phyloP scores from a whole-genome alignment of 2,329 filamentous ascomycete species.

The Ophiostoma sp. region DNA sequence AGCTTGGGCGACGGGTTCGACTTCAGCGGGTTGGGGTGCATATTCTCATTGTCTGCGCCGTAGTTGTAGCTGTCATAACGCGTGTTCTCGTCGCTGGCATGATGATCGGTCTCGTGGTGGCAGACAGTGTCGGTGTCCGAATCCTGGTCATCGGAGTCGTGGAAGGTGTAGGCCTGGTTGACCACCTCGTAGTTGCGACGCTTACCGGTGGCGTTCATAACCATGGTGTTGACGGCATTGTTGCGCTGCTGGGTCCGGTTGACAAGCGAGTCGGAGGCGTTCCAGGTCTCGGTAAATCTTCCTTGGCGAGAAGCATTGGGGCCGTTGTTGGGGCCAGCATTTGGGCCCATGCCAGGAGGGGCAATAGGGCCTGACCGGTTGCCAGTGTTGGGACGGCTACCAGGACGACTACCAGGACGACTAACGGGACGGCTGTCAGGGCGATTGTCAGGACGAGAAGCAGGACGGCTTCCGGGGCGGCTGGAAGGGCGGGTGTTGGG shows the following conservation, averaged over 20 bases:
- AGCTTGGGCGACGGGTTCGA: slow-evolving; percentile 41
- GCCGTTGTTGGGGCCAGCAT: slow-evolving; percentile 24
- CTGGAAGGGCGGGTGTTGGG: slow-evolving; percentile 22
- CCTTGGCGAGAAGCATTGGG: slow-evolving; percentile 37
- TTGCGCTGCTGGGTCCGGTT: slow-evolving; percentile 51
- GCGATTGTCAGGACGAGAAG: slow-evolving; percentile 22
- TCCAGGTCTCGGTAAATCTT: slow-evolving; percentile 53
- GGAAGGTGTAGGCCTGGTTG: slow-evolving; percentile 41
- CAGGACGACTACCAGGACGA: slow-evolving; percentile 12
- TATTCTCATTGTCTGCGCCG: slow-evolving; percentile 31
- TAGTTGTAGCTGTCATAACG: slow-evolving; percentile 27
- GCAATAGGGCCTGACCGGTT: not conserved
- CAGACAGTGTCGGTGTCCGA: slow-evolving; percentile 38
- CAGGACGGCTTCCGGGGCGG: slow-evolving; percentile 13
- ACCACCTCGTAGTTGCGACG: slow-evolving; percentile 45
- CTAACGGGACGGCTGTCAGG: slow-evolving; percentile 14
- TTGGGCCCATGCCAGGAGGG: not conserved
- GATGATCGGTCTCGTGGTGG: slow-evolving; percentile 26
- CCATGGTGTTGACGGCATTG: slow-evolving; percentile 37
- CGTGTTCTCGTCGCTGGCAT: slow-evolving; percentile 32
- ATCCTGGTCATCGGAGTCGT: slow-evolving; percentile 28
- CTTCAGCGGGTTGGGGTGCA: slow-evolving; percentile 49
- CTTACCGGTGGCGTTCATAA: slow-evolving; percentile 33
- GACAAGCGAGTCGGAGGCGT: slow-evolving; percentile 50
- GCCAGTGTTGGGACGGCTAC: slow-evolving; percentile 9